Conservation (phyloP, 257 asterid genomes). For the Lycium ferocissimum region DNA sequence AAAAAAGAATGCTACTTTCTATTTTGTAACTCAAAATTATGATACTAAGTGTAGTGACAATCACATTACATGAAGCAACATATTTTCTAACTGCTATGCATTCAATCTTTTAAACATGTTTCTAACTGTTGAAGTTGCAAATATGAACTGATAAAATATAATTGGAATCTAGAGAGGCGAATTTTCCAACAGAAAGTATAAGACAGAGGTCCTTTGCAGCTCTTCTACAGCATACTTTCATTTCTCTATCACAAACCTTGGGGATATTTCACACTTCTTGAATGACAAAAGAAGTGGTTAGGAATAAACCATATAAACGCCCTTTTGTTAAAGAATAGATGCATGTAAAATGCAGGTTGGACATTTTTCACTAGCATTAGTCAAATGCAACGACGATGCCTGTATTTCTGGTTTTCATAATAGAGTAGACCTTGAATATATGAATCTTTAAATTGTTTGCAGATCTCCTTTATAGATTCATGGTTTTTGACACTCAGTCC, state of each 20-base stretch:
- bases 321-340: background rate
- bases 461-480: conserved; percentile 86
- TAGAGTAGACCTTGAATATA: background rate
- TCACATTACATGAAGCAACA: too few species aligned
- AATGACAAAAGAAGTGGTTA: background rate
- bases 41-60: too few species aligned
- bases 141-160: background rate
- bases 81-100: too few species aligned
- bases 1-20: too few species aligned
- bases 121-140: background rate
- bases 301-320: background rate
- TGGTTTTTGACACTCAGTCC: conserved; percentile 74
- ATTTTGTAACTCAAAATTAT: too few species aligned
- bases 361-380: background rate
- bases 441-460: conserved; percentile 29
- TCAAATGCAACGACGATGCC: background rate
- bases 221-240: background rate
- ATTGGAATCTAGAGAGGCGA: conserved; percentile 19
- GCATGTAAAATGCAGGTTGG: background rate
- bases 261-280: conserved; percentile 6
- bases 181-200: background rate
- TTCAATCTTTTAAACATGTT: too few species aligned
- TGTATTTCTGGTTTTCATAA: background rate
- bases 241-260: background rate
- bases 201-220: background rate